phyloP scores from a whole-genome alignment of 176 grass and related monocot genomes.

The Phragmites australis region DNA sequence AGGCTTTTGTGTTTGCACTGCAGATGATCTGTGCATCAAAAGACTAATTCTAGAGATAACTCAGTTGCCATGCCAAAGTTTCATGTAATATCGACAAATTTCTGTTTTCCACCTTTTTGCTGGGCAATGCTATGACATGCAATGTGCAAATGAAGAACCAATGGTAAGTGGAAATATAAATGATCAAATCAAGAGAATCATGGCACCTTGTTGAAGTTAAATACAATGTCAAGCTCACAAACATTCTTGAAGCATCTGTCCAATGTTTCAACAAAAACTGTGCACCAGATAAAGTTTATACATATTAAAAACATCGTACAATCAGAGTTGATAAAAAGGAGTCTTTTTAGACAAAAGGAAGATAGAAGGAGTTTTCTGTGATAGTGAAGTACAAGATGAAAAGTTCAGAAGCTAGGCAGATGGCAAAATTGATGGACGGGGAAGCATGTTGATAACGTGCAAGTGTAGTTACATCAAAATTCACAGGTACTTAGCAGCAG shows the following conservation, averaged over 20 bases:
- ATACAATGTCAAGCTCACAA: constrained; percentile 90
- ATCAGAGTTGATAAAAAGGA: constrained; percentile 8
- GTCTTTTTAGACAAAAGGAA: not conserved
- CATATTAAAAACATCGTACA: constrained; percentile 16
- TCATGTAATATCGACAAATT: not conserved
- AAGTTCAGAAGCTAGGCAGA: not conserved
- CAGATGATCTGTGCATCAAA: not conserved
- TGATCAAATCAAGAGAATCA: constrained; percentile 22
- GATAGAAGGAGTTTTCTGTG: not conserved
- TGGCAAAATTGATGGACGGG: not conserved
- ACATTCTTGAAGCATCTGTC: constrained; percentile 99
- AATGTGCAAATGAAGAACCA: not conserved
- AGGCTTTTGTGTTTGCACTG: not conserved
- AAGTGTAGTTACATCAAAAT: not conserved
- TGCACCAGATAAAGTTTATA: constrained; percentile 29
- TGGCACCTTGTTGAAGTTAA: constrained; percentile 97
- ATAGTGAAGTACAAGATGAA: not conserved
- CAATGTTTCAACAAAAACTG: constrained; percentile 95
- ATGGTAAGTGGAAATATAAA: not conserved
- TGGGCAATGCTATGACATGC: not conserved
- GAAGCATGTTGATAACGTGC: not conserved
- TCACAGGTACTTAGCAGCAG: constrained; percentile 6
- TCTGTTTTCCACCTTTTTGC: not conserved
- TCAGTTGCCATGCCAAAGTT: not conserved
- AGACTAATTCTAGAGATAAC: not conserved